These are phyloP conservation scores for Prunus mongolica DNA, from an alignment of 306 rosid genomes.

Conservation along the genomic window DNA sequence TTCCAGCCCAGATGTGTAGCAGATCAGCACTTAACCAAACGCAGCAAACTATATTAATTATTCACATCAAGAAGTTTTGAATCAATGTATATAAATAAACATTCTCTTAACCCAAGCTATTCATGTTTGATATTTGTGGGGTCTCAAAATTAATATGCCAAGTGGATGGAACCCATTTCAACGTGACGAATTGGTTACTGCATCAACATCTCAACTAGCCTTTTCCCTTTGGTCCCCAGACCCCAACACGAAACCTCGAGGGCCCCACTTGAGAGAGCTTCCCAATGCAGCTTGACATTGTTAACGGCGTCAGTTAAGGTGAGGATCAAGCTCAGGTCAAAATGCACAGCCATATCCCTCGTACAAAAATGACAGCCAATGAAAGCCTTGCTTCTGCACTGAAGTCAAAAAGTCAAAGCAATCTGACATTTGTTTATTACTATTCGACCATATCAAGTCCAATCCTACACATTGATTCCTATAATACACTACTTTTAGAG, in stretches of 20 bases:
- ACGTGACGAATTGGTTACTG: conserved; percentile 8
- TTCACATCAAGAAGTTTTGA: neutral
- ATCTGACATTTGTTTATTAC: neutral
- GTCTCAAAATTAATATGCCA: neutral
- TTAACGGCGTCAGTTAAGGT: neutral
- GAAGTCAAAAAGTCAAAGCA: conserved; percentile 1
- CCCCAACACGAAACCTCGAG: neutral
- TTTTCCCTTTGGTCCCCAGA: conserved; percentile 16
- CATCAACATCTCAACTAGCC: neutral
- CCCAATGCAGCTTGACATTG: neutral
- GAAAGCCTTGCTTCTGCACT: neutral
- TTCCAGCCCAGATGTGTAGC: neutral
- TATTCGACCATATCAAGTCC: neutral
- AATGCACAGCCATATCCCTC: neutral
- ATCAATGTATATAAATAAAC: neutral
- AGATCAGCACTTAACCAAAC: conserved; percentile 1
- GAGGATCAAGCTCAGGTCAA: neutral
- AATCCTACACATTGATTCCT: neutral
- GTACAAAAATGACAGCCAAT: neutral
- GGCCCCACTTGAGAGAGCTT: neutral
- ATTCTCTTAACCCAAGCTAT: conserved; percentile 9
- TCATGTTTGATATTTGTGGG: neutral
- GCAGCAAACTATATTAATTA: neutral
- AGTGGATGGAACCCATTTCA: neutral
- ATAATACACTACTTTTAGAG: neutral